Conservation (phyloP, 192 early-diverging fungal genomes). For the Phlyctochytrium planicorne region DNA sequence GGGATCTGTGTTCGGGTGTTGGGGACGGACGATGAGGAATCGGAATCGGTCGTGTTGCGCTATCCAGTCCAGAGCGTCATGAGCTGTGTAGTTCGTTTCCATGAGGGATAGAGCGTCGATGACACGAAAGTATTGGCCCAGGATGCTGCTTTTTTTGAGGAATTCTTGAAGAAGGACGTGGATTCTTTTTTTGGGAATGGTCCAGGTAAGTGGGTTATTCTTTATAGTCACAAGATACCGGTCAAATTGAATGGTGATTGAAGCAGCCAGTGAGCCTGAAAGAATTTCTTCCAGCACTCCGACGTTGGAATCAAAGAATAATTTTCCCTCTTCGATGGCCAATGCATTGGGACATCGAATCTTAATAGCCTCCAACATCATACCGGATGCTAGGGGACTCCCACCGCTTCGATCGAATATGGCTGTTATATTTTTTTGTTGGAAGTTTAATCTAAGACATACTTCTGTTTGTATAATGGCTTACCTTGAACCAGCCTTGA, state of each 20-base stretch:
- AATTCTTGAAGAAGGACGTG: not conserved
- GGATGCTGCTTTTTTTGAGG: not conserved
- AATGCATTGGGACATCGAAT: not conserved
- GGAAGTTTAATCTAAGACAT: too few species aligned
- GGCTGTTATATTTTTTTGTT: too few species aligned
- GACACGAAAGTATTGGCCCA: conserved; percentile 4
- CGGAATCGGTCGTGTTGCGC: not conserved
- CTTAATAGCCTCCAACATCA: not conserved
- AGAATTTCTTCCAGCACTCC: not conserved
- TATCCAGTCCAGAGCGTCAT: not conserved
- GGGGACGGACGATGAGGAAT: not conserved
- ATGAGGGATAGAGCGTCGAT: not conserved
- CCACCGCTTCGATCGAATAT: not conserved
- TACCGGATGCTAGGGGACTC: not conserved
- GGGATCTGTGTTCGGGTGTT: not conserved
- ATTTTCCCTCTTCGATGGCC: not conserved
- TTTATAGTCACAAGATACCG: not conserved
- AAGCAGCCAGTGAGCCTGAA: not conserved
- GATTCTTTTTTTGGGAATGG: conserved; percentile 1
- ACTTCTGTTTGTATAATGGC: too few species aligned
- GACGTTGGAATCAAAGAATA: not conserved
- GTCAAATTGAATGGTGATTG: not conserved
- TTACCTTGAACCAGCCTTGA: not conserved
- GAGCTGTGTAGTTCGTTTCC: not conserved
- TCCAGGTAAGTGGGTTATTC: not conserved